Conservation (phyloP, 2,329 filamentous ascomycete genomes). For the Phyllosticta capitalensis region DNA sequence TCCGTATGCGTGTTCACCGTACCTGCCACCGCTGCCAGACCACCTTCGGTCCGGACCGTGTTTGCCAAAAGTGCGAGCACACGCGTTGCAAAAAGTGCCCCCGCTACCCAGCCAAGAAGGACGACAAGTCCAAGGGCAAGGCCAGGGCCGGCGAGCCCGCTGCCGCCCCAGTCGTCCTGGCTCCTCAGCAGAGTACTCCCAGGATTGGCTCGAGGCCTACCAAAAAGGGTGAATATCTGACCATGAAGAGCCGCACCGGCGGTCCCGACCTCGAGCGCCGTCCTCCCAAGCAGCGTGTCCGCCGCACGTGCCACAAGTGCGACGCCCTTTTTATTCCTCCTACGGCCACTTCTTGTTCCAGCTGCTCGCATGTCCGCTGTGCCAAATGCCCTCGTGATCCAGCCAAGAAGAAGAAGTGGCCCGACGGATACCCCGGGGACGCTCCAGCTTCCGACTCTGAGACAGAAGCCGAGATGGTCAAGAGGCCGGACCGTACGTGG, state of each 20-base stretch:
- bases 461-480: constrained; percentile 22
- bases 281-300: constrained; percentile 61
- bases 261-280: constrained; percentile 64
- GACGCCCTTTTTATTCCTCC: constrained; percentile 46
- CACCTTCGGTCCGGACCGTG: constrained; percentile 61
- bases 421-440: constrained; percentile 61
- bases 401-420: constrained; percentile 60
- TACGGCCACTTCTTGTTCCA: constrained; percentile 51
- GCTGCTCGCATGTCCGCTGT: constrained; percentile 66
- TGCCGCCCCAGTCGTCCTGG: not conserved
- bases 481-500: constrained; percentile 29
- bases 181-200: not conserved
- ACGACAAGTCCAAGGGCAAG: constrained; percentile 21
- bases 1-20: constrained; percentile 67
- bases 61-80: constrained; percentile 71
- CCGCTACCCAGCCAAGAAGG: constrained; percentile 60
- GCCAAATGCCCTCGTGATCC: constrained; percentile 73
- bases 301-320: constrained; percentile 70
- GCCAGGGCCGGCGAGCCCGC: constrained; percentile 23
- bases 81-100: constrained; percentile 71
- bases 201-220: constrained; percentile 12
- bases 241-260: constrained; percentile 54
- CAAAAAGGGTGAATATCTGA: constrained; percentile 42
- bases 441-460: constrained; percentile 23
- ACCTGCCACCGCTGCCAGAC: constrained; percentile 74